phyloP scores from a whole-genome alignment of 257 asterid genomes.

The Dorcoceras hygrometricum region DNA sequence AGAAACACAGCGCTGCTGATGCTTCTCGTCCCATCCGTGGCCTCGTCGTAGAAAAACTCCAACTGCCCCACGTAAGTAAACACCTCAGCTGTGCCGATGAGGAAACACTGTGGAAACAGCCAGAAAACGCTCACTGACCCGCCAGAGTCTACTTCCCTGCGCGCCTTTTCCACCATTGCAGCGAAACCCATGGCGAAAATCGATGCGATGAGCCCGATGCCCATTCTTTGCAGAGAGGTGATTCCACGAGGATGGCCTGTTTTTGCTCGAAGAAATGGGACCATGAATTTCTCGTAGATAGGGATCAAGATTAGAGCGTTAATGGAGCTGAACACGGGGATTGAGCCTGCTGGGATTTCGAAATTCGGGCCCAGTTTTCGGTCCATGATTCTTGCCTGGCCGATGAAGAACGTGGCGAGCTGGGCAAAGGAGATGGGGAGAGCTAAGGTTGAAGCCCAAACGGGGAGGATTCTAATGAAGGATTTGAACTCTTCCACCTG shows the following conservation, averaged over 20 bases:
- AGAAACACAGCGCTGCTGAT: constrained; percentile 48
- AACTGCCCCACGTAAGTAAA: constrained; percentile 50
- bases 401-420: constrained; percentile 66
- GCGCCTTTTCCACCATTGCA: constrained; percentile 53
- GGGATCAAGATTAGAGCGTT: constrained; percentile 67
- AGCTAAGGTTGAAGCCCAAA: constrained; percentile 74
- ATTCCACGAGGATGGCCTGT: constrained; percentile 68
- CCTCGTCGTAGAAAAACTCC: constrained; percentile 52
- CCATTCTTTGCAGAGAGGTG: constrained; percentile 71
- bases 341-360: constrained; percentile 54
- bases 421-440: constrained; percentile 72
- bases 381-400: constrained; percentile 54
- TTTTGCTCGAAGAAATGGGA: constrained; percentile 46
- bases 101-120: constrained; percentile 53
- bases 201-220: constrained; percentile 58
- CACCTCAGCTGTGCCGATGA: constrained; percentile 51
- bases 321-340: constrained; percentile 60
- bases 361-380: constrained; percentile 37
- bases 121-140: constrained; percentile 59
- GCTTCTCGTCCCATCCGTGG: constrained; percentile 56
- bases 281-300: constrained; percentile 47
- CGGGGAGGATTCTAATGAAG: constrained; percentile 53
- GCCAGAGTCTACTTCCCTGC: constrained; percentile 29
- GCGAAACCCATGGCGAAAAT: constrained; percentile 59
- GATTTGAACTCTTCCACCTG: constrained; percentile 75